A percentile compares a stretch with the other conserved stretches of the same genome.
These are phyloP conservation scores for Pezicula neosporulosa DNA, from an alignment of 2,329 filamentous ascomycete genomes.

Conservation along the genomic window DNA sequence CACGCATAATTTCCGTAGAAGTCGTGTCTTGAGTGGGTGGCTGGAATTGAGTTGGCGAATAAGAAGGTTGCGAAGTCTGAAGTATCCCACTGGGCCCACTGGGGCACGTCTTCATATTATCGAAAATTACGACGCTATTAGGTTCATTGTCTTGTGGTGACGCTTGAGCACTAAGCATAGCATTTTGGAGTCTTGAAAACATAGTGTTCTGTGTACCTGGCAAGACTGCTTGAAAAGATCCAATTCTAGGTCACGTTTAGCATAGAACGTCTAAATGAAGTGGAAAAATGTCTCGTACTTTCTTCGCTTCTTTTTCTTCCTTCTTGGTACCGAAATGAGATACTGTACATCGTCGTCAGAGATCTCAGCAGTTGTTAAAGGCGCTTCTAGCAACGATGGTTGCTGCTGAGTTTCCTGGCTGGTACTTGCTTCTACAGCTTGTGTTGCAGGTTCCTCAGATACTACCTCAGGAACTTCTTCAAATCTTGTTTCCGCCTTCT, in stretches of 20 bases:
- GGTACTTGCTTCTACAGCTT: background rate
- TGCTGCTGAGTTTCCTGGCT: background rate
- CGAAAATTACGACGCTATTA: too few relatives aligned
- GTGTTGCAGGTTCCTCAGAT: background rate
- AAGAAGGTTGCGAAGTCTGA: background rate
- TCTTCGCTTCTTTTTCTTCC: conserved; percentile 32
- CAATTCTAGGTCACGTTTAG: background rate
- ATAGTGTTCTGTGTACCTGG: background rate
- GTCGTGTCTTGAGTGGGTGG: background rate
- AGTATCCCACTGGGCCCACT: too few relatives aligned
- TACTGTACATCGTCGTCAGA: conserved; percentile 41
- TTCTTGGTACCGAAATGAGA: conserved; percentile 38
- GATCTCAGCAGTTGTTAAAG: conserved; percentile 12
- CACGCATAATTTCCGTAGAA: background rate
- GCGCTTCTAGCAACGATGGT: background rate
- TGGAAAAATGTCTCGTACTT: conserved; percentile 17
- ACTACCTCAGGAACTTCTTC: background rate
- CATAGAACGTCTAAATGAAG: background rate
- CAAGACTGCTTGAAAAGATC: background rate
- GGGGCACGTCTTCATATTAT: too few relatives aligned
- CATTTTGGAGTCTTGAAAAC: too few relatives aligned
- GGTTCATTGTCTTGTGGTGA: too few relatives aligned
- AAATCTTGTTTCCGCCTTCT: too few relatives aligned
- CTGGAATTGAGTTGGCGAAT: background rate
- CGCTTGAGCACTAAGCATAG: too few relatives aligned